A percentile compares a stretch with the other conserved stretches of the same genome.
Evolutionary conservation across 306 rosid genomes (phyloP).

Genomic region (Carpinus viminea): DNA sequence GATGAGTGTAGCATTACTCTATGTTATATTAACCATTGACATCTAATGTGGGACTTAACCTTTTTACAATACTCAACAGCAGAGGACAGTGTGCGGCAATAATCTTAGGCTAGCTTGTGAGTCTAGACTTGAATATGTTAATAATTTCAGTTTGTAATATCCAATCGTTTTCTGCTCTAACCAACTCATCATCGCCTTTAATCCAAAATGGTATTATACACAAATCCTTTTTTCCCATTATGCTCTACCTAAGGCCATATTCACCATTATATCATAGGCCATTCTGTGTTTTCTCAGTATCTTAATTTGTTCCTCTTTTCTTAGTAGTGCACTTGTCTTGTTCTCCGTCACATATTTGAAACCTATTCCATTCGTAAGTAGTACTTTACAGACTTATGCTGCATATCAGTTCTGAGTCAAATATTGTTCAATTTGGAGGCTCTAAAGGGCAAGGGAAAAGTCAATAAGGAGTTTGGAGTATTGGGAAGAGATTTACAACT

Average conservation of each 20-base stretch:
- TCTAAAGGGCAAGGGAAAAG: not conserved
- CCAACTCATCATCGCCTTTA: not conserved
- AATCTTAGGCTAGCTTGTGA: not conserved
- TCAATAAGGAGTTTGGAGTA: not conserved
- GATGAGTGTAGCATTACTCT: no score
- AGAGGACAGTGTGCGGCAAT: not conserved
- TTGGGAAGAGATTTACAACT: not conserved
- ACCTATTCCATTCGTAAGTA: not conserved
- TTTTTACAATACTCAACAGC: no score
- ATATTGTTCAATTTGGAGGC: not conserved
- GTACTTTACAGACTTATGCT: not conserved
- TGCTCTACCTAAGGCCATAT: not conserved
- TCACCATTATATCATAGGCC: not conserved
- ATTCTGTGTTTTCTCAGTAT: not conserved
- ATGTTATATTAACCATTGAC: no score
- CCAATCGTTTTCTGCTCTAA: not conserved
- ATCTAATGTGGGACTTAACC: no score
- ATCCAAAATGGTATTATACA: not conserved
- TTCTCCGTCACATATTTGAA: not conserved
- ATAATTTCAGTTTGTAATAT: not conserved
- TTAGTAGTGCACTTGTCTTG: not conserved
- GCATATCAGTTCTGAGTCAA: not conserved
- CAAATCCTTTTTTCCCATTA: not conserved
- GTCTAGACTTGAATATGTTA: not conserved
- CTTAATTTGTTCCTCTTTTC: not conserved